These are phyloP conservation scores for Aphanocladium album DNA, from an alignment of 2,329 filamentous ascomycete species.

Conservation along the genomic window DNA sequence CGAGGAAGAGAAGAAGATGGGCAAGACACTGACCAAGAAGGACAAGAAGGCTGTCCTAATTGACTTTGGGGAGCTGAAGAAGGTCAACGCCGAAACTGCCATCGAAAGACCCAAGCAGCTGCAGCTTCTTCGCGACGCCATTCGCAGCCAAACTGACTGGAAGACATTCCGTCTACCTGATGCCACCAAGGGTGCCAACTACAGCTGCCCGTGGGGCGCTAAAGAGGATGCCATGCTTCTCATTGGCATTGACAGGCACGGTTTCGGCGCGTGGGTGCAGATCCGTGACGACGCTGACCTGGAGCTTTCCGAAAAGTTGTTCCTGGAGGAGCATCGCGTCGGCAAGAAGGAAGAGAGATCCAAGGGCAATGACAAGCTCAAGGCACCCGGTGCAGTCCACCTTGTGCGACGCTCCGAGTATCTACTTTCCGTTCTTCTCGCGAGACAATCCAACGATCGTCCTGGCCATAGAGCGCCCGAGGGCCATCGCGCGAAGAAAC, in stretches of 20 bases:
- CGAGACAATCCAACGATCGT: conserved; percentile 71
- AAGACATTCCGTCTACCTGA: conserved; percentile 81
- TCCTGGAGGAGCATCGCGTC: conserved; percentile 95
- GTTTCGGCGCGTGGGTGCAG: conserved; percentile 91
- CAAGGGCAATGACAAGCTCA: conserved; percentile 71
- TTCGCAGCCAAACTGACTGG: conserved; percentile 63
- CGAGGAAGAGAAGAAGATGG: conserved; percentile 74
- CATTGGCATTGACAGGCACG: conserved; percentile 86
- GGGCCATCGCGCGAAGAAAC: conserved; percentile 90
- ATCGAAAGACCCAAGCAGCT: conserved; percentile 88
- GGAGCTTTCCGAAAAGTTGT: conserved; percentile 83
- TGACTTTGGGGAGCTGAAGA: conserved; percentile 88
- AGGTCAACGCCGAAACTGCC: conserved; percentile 92
- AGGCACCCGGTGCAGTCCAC: conserved; percentile 95
- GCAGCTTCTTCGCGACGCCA: conserved; percentile 72
- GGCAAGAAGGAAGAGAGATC: conserved; percentile 92
- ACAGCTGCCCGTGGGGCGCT: conserved; percentile 86
- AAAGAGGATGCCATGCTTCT: conserved; percentile 97
- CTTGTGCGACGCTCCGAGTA: conserved; percentile 94
- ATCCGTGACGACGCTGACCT: conserved; percentile 90
- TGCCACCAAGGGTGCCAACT: conserved; percentile 86
- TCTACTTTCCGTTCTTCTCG: conserved; percentile 86
- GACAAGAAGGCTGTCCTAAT: conserved; percentile 96
- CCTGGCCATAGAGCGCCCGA: conserved; percentile 76
- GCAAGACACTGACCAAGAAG: conserved; percentile 87